These are phyloP conservation scores for Termitomyces sp. DNA, from an alignment of 768 basidiomycete genomes.

Conservation along the genomic window DNA sequence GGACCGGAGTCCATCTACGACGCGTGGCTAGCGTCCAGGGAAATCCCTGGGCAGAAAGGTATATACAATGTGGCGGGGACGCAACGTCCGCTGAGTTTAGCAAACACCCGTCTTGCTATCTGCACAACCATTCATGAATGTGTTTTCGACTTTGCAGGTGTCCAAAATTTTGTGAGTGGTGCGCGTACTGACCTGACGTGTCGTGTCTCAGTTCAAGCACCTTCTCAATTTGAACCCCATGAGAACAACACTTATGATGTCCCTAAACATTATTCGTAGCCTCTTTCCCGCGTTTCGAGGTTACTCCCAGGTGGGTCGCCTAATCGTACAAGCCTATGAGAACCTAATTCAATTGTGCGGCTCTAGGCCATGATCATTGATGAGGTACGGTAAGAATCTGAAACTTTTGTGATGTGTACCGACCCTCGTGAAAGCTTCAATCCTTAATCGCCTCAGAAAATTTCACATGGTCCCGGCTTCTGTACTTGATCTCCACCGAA, in stretches of 20 bases:
- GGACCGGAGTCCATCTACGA: slow-evolving; percentile 35
- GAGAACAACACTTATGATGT: slow-evolving; percentile 65
- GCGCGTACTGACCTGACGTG: slow-evolving; percentile 8
- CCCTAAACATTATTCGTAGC: slow-evolving; percentile 66
- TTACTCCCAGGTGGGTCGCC: slow-evolving; percentile 61
- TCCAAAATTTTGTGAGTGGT: slow-evolving; percentile 2
- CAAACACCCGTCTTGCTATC: slow-evolving; percentile 52
- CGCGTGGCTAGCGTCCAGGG: slow-evolving; percentile 56
- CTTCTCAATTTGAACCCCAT: slow-evolving; percentile 56
- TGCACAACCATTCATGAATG: slow-evolving; percentile 46
- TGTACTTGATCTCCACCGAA: slow-evolving; percentile 56
- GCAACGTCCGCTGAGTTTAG: slow-evolving; percentile 53
- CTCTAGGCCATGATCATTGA: slow-evolving; percentile 70
- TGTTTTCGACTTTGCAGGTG: slow-evolving; percentile 47
- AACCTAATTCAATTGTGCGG: slow-evolving; percentile 12
- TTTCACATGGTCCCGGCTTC: slow-evolving; percentile 64
- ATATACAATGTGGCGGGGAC: slow-evolving; percentile 57
- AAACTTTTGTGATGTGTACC: slow-evolving; percentile 11
- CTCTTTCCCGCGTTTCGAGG: slow-evolving; percentile 78
- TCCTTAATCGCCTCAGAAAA: slow-evolving; percentile 60
- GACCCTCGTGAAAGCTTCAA: slow-evolving; percentile 48
- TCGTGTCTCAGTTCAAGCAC: slow-evolving; percentile 28
- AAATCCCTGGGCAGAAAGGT: slow-evolving; percentile 39
- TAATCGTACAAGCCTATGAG: slow-evolving; percentile 5
- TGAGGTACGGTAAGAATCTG: slow-evolving; percentile 47